phyloP scores from a whole-genome alignment of 1,139 yeast species.

The Sugiyamaella sp. region DNA sequence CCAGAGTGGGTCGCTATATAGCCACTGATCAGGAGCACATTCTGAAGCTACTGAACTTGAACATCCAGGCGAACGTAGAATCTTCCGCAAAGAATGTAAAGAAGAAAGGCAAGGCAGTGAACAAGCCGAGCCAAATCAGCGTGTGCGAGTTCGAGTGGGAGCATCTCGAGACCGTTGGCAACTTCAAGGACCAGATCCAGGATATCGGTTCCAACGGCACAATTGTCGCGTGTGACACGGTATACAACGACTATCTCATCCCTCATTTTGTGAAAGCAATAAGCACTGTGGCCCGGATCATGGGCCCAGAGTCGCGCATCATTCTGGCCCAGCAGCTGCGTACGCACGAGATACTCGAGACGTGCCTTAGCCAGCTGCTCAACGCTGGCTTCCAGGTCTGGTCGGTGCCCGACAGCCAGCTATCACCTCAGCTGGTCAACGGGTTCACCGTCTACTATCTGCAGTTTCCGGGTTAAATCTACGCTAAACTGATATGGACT shows the following conservation, averaged over 20 bases:
- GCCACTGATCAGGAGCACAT: slow-evolving; percentile 68
- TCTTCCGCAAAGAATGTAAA: not conserved
- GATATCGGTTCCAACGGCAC: slow-evolving; percentile 33
- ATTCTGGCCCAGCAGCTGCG: slow-evolving; percentile 60
- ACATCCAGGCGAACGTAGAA: slow-evolving; percentile 48
- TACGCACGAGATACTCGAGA: slow-evolving; percentile 54
- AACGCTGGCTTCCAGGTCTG: slow-evolving; percentile 52
- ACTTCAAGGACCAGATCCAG: slow-evolving; percentile 20
- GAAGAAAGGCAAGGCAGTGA: slow-evolving; percentile 11
- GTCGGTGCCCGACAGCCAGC: slow-evolving; percentile 33
- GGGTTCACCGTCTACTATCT: slow-evolving; percentile 52
- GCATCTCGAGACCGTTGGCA: slow-evolving; percentile 38
- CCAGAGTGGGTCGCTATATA: slow-evolving; percentile 46
- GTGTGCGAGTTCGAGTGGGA: slow-evolving; percentile 72
- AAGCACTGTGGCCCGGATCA: slow-evolving; percentile 39
- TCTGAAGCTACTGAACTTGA: slow-evolving; percentile 53
- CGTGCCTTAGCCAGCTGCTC: slow-evolving; percentile 48
- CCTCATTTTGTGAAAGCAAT: slow-evolving; percentile 54
- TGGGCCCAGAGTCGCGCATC: slow-evolving; percentile 43
- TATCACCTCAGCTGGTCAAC: slow-evolving; percentile 41
- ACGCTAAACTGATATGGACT: no score
- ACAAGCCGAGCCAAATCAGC: slow-evolving; percentile 40
- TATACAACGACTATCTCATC: slow-evolving; percentile 66
- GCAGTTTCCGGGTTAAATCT: no score
- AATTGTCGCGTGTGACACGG: slow-evolving; percentile 68